Base-by-base conservation (phyloP, 2,329 filamentous ascomycete species). In the Colletotrichum liaoningense region DNA sequence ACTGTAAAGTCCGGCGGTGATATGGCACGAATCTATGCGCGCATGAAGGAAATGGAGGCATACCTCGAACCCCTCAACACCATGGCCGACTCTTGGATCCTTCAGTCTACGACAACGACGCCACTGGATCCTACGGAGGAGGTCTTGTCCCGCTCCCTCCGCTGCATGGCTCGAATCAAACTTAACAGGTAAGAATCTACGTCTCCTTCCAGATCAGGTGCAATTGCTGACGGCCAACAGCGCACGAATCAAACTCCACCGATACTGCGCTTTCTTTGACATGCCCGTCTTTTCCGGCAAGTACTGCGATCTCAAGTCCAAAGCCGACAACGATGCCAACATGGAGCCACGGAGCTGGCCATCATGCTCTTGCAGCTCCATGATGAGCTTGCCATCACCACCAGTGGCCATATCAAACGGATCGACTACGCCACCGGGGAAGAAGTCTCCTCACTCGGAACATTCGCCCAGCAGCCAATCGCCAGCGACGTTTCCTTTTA, bases 191-290 rank as follows among this genome's bases (percentile, higher is more conserved):
- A 77, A 59, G 77, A 58, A 19, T 19, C 12, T 9, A 8, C 22
- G 12, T 1, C n/a, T 52, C n/a, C 19, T 54, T 8, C 26, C 42
- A 14, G 12, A 35, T 52, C 14, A 24, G 42, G 63, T 22, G 33
- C 22, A 8, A 16, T 2, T 63, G 28, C 69, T 75, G 33, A 64
- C 49, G 3, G n/a, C 28, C 12, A 30, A 38, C 59, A 88, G 87
- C 77, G 86, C 87, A 12, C 80, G 86, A 16, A 87, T 88, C 74
- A 88, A 88, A 75, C 77, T 88, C 3, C 87, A 89, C 74, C 84
- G 87, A 1, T 88, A 87, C 76, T 84, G 83, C 73, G 87, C 87
- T 9, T 89, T 89, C 77, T 85, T 82, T 57, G 86, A 88, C 74
- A 79, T 84, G 6, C 86, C 87, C 2, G 81, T 88, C 24, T 89